These are phyloP conservation scores for Mortierella sp. DNA, from an alignment of 371 early-diverging fungal species.

Conservation along the genomic window DNA sequence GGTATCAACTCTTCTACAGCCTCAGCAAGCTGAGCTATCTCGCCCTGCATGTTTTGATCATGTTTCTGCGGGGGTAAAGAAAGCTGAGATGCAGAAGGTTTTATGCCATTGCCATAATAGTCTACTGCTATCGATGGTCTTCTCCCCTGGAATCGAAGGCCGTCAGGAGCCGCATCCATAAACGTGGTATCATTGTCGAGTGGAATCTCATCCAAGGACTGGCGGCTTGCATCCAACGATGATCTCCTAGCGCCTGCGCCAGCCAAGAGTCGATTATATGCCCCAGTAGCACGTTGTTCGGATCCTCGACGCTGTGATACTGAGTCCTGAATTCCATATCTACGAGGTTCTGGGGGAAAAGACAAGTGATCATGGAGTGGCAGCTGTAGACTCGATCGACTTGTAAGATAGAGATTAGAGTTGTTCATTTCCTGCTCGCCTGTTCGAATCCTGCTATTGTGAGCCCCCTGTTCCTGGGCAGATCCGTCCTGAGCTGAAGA, in stretches of 20 bases:
- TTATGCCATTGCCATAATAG: constrained; percentile 12
- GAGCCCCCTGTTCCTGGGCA: background rate
- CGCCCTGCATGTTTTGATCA: constrained; percentile 3
- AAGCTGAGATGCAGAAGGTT: background rate
- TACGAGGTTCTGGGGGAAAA: constrained; percentile 35
- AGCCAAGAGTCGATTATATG: constrained; percentile 38
- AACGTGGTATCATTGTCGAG: constrained; percentile 8
- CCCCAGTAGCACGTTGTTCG: constrained; percentile 13
- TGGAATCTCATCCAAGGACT: constrained; percentile 31
- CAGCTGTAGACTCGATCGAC: constrained; percentile 36
- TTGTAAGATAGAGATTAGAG: constrained; percentile 22
- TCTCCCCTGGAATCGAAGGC: constrained; percentile 3
- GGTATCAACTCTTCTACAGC: constrained; percentile 19
- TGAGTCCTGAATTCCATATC: constrained; percentile 38
- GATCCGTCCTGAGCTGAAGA: background rate
- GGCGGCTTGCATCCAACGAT: constrained; percentile 27
- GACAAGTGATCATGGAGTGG: constrained; percentile 42
- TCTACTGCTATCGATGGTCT: constrained; percentile 17
- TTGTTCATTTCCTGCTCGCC: constrained; percentile 23
- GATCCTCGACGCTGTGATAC: constrained; percentile 6
- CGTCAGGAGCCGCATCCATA: background rate
- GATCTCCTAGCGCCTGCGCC: constrained; percentile 12
- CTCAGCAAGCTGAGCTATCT: constrained; percentile 15
- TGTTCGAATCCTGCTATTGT: constrained; percentile 1
- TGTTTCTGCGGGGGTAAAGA: background rate